A percentile compares a stretch with the other conserved stretches of the same genome.
Evolutionary conservation across 768 basidiomycete genomes (phyloP).

Genomic region (Cystofilobasidium ferigula): DNA sequence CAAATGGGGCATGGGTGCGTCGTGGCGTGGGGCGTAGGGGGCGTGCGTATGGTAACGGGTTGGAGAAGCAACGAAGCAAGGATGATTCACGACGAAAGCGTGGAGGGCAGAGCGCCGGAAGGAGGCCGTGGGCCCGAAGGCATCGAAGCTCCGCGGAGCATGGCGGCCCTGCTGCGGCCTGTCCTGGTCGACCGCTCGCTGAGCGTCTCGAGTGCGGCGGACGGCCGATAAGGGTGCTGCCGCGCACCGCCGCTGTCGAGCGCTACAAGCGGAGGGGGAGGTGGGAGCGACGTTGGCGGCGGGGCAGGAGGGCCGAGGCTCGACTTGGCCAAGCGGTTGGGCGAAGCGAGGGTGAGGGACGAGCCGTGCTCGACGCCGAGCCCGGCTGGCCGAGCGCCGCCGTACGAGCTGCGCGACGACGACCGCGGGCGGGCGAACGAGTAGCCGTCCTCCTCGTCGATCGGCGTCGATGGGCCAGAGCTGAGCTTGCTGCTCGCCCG

Average conservation of each 20-base stretch:
- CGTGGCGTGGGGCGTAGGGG: too few relatives aligned
- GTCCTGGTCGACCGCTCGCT: neutral
- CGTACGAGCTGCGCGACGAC: neutral
- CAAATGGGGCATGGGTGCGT: too few relatives aligned
- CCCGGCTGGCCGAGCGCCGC: neutral
- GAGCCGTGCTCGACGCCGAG: neutral
- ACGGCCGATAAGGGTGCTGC: neutral
- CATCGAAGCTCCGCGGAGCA: neutral
- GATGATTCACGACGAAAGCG: too few relatives aligned
- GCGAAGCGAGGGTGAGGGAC: neutral
- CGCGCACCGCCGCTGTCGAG: neutral
- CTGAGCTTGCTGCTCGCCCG: neutral
- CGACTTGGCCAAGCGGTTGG: neutral
- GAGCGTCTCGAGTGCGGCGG: neutral
- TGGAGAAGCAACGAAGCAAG: too few relatives aligned
- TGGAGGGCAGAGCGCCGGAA: too few relatives aligned
- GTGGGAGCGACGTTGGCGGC: neutral
- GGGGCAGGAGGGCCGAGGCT: neutral
- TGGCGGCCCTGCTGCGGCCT: neutral
- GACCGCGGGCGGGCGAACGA: neutral
- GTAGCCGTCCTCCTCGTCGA: neutral
- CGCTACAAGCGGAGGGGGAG: neutral
- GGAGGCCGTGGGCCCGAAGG: too few relatives aligned
- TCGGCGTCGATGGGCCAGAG: neutral
- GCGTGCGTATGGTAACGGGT: too few relatives aligned